Evolutionary conservation across 768 basidiomycete genomes (phyloP).

Genomic region (Lanmaoa rubissima): DNA sequence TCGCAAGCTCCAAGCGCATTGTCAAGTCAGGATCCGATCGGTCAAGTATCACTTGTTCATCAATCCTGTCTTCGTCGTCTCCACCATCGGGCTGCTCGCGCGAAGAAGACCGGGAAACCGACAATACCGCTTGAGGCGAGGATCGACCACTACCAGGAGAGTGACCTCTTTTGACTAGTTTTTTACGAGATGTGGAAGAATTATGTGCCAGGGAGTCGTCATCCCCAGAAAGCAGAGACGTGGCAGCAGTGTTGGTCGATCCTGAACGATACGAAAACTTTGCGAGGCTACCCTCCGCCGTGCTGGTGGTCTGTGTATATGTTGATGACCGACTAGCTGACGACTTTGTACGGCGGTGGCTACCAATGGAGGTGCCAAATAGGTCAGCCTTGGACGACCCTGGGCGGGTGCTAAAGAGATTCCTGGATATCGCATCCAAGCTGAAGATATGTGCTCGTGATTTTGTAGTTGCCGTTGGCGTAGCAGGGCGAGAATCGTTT

Average conservation of each 20-base stretch:
- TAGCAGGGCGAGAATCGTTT: slow-evolving; percentile 74
- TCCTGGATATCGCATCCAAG: slow-evolving; percentile 86
- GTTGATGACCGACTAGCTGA: slow-evolving; percentile 69
- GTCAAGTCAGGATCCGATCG: slow-evolving; percentile 76
- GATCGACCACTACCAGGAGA: slow-evolving; percentile 40
- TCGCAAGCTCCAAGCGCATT: slow-evolving; percentile 75
- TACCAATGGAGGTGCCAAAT: slow-evolving; percentile 69
- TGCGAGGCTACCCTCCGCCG: slow-evolving; percentile 62
- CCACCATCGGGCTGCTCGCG: slow-evolving; percentile 37
- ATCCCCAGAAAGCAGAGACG: slow-evolving; percentile 59
- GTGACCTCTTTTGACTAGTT: slow-evolving; percentile 44
- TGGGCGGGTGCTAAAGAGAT: slow-evolving; percentile 73
- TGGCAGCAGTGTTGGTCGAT: slow-evolving; percentile 63
- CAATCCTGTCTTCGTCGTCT: slow-evolving; percentile 47
- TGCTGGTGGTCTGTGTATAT: slow-evolving; percentile 67
- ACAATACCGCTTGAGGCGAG: slow-evolving; percentile 33
- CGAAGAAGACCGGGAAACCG: slow-evolving; percentile 45
- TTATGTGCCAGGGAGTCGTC: slow-evolving; percentile 52
- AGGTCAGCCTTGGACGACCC: slow-evolving; percentile 72
- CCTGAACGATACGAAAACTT: slow-evolving; percentile 72
- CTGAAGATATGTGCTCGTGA: slow-evolving; percentile 80
- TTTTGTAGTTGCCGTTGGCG: slow-evolving; percentile 77
- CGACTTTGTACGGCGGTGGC: slow-evolving; percentile 62
- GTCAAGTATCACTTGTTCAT: slow-evolving; percentile 45
- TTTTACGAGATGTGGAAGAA: slow-evolving; percentile 46